Percentiles rank a stretch among this genome's conserved stretches.
Evolutionary conservation across 257 asterid species (phyloP).

Genomic region (Solanum tacnaense): DNA sequence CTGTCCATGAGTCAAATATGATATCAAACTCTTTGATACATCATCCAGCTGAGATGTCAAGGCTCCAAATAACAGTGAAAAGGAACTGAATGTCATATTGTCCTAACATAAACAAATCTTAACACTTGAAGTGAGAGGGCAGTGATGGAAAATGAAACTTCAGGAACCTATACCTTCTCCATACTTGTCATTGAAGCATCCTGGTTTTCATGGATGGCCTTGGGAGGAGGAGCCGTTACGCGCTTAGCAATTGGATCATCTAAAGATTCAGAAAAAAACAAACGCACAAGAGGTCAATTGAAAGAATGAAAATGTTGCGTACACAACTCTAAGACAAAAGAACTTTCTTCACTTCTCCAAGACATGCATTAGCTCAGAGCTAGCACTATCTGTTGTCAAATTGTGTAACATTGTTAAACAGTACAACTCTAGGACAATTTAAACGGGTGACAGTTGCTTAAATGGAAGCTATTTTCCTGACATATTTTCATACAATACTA

Average conservation of each 20-base stretch:
- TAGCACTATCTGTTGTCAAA: neutral
- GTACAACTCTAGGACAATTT: neutral
- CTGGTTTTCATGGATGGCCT: constrained; percentile 26
- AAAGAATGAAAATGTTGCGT: neutral
- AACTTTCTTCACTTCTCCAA: neutral
- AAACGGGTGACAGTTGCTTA: neutral
- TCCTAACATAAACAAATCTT: neutral
- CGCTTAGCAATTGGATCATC: constrained; percentile 89
- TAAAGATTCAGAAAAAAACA: constrained; percentile 15
- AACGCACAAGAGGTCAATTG: neutral
- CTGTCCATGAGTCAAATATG: neutral
- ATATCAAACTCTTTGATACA: neutral
- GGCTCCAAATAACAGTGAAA: neutral
- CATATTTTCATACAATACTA: neutral
- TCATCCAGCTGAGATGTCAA: neutral
- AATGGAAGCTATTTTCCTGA: neutral
- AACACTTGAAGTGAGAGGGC: neutral
- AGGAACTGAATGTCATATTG: neutral
- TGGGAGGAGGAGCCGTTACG: constrained; percentile 24
- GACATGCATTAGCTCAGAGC: neutral
- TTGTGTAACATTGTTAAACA: neutral
- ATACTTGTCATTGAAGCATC: constrained; percentile 27
- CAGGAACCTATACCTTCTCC: constrained; percentile 15
- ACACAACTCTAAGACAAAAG: neutral
- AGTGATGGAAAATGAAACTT: neutral